Evolutionary conservation across 257 asterid genomes (phyloP).

Genomic region (Ajuga chamaepitys): DNA sequence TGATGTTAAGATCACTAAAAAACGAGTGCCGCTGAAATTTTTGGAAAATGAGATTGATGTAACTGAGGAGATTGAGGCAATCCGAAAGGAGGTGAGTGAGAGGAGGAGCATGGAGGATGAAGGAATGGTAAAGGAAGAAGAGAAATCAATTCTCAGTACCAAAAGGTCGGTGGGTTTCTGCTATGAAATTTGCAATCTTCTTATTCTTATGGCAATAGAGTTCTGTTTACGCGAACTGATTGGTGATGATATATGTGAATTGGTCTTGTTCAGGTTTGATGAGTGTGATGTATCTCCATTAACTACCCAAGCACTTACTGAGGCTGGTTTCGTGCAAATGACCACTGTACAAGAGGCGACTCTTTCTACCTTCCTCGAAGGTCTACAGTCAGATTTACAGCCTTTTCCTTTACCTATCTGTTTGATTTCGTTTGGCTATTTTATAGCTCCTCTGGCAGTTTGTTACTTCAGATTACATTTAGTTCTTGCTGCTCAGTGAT

Average conservation of each 20-base stretch:
- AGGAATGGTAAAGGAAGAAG: constrained; percentile 30
- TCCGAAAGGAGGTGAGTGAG: constrained; percentile 49
- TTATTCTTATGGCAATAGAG: not conserved
- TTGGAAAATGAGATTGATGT: constrained; percentile 65
- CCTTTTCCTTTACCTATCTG: not conserved
- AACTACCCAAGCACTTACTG: constrained; percentile 70
- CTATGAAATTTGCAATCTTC: constrained; percentile 5
- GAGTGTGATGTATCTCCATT: constrained; percentile 66
- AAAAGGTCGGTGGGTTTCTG: constrained; percentile 48
- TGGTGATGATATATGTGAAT: constrained; percentile 14
- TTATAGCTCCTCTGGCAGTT: not conserved
- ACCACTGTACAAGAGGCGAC: constrained; percentile 89
- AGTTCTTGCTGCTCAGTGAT: not conserved
- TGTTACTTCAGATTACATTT: not conserved
- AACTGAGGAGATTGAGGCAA: constrained; percentile 51
- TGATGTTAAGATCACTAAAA: constrained; percentile 45
- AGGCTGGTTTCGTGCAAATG: constrained; percentile 87
- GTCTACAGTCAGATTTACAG: constrained; percentile 22
- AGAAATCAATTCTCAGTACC: constrained; percentile 49
- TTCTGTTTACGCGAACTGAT: constrained; percentile 2
- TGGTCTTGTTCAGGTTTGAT: constrained; percentile 62
- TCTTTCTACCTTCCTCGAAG: constrained; percentile 66
- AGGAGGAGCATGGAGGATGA: constrained; percentile 39
- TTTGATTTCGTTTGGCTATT: not conserved
- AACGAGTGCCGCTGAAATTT: constrained; percentile 54